Base-by-base conservation (phyloP, 306 rosid genomes). In the Rosa lucieae region DNA sequence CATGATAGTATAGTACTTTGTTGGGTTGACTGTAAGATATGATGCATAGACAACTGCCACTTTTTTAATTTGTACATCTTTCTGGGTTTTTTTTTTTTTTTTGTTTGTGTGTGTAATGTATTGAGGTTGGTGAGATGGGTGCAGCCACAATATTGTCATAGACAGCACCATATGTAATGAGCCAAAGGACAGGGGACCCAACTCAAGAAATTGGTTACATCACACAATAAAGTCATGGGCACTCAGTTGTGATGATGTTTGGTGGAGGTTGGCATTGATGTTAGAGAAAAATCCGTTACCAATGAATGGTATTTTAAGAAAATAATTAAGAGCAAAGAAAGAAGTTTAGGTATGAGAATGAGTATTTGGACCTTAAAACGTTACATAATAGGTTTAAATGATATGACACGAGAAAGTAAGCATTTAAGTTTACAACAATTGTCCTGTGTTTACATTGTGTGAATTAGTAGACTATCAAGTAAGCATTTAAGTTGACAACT, bases 211-310 rank as follows among this genome's bases (percentile, higher is more conserved):
- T 72, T 76, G 77, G 37, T 79, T 76, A 11, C 81, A 67, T 83
- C 86, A 70, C 80, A 47, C 77, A 47, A 62, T 44, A 43, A 44
- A 71, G 80, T 76, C 78, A 39, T 79, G 61, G 80, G 11, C 83
- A 75, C 70, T 42, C 18, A 78, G 35, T 68, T 56, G 58, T 15
- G 69, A 74, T 21, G 78, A 14, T 29, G 20, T 7, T 65, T 63
- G 72, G 56, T 40, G 72, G 79, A 69, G 35, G 74, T 52, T 74
- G 82, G 18, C 51, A 49, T 62, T 74, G 70, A 72, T 20, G 3
- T 37, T 61, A 3, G 61, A 74, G 12, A 39, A 48, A 11, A 8
- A 32, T 13, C 18, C 5, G 46, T 8, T 23, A 59, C 66, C 21
- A 14, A 53, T 39, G 42, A 56, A 0, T 37, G 8, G 15, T 1